Evolutionary conservation across 1,139 yeast genomes (phyloP).

Genomic region (Taphrina wiesneri): DNA sequence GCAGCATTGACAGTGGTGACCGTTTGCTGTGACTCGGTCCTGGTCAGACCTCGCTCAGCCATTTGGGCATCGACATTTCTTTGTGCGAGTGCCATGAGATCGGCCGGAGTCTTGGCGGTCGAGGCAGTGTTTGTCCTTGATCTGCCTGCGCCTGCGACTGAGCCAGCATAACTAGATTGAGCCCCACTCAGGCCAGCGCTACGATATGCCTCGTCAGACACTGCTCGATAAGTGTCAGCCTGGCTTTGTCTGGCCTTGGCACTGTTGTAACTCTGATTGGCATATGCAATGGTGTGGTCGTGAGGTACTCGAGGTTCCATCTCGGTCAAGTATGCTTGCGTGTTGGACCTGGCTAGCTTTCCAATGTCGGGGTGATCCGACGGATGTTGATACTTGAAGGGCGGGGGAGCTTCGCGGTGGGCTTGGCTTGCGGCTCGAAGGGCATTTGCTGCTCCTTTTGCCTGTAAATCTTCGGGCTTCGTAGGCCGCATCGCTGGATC

Average conservation of each 20-base stretch:
- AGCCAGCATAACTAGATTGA: not conserved
- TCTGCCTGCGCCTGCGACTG: not conserved
- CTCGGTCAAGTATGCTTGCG: conserved; percentile 4
- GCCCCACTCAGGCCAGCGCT: conserved; percentile 9
- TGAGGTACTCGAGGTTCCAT: conserved; percentile 30
- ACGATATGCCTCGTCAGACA: conserved; percentile 10
- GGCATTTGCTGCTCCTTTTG: conserved; percentile 30
- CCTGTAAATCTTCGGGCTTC: conserved; percentile 29
- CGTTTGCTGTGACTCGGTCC: conserved; percentile 14
- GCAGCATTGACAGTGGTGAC: conserved; percentile 14
- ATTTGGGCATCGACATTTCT: conserved; percentile 26
- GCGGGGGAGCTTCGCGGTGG: conserved; percentile 24
- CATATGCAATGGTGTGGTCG: conserved; percentile 14
- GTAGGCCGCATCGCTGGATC: conserved; percentile 30
- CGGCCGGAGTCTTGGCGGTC: conserved; percentile 15
- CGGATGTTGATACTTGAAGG: conserved; percentile 30
- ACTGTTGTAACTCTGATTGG: conserved; percentile 15
- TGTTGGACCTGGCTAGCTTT: conserved; percentile 22
- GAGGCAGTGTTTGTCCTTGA: conserved; percentile 30
- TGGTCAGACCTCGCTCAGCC: conserved; percentile 29
- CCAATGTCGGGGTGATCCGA: conserved; percentile 26
- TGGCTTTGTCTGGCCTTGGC: conserved; percentile 15
- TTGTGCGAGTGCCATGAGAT: conserved; percentile 22
- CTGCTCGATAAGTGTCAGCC: conserved; percentile 2
- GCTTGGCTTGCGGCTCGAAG: conserved; percentile 28